Conservation (phyloP, 371 early-diverging fungal species). For the Globomyces sp. region DNA sequence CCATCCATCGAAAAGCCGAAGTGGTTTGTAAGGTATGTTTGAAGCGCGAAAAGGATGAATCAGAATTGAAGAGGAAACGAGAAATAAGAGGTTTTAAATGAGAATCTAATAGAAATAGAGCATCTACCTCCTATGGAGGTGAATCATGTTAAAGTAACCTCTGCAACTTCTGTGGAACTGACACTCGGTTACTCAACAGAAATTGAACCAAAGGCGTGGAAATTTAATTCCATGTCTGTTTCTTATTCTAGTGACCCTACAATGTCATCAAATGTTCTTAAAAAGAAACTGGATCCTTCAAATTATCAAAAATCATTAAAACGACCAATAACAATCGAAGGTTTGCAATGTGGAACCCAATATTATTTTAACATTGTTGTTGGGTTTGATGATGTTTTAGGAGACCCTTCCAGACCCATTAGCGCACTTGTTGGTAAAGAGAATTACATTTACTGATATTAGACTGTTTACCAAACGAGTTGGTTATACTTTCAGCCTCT, state of each 20-base stretch:
- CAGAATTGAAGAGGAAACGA: constrained; percentile 26
- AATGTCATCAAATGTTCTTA: not conserved
- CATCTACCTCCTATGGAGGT: constrained; percentile 20
- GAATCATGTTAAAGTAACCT: constrained; percentile 15
- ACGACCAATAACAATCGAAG: constrained; percentile 10
- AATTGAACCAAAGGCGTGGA: not conserved
- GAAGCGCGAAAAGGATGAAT: constrained; percentile 36
- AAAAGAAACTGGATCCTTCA: constrained; percentile 9
- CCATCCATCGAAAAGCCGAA: constrained; percentile 47
- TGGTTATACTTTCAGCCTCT: not conserved
- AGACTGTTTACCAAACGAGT: constrained; percentile 1
- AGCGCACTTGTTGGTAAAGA: constrained; percentile 24
- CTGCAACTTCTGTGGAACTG: constrained; percentile 23
- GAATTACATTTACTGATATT: no score
- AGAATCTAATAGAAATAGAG: constrained; percentile 12
- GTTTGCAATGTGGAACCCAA: constrained; percentile 25
- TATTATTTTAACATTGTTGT: constrained; percentile 34
- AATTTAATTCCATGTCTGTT: constrained; percentile 3
- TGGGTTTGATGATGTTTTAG: constrained; percentile 32
- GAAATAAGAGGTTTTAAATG: constrained; percentile 33
- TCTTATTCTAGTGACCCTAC: constrained; percentile 4
- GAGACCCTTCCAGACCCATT: constrained; percentile 20
- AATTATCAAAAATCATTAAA: not conserved
- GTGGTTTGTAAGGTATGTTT: constrained; percentile 43
- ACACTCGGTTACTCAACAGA: constrained; percentile 14